Percentiles rank a stretch among this genome's conserved stretches.
Conservation (phyloP, 805 yeast genomes). For the Metschnikowia aberdeeniae region DNA sequence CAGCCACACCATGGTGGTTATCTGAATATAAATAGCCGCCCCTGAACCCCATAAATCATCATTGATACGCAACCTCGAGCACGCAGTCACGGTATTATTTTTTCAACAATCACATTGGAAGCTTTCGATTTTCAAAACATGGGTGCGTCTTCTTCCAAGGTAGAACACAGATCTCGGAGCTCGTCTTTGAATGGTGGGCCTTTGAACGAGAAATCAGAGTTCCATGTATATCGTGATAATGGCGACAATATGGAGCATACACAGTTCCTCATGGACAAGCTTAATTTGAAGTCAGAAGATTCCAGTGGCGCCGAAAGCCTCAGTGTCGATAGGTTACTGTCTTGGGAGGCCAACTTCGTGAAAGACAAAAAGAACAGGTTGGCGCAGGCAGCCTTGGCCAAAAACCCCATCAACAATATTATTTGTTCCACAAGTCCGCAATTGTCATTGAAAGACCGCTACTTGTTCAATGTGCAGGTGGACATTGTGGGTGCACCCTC, state of each 20-base stretch:
- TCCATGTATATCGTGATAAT: neutral
- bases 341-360: slow-evolving; percentile 46
- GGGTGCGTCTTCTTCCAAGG: slow-evolving; percentile 3
- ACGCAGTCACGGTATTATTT: too few relatives aligned
- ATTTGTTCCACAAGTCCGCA: slow-evolving; percentile 31
- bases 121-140: neutral
- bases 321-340: slow-evolving; percentile 24
- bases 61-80: too few relatives aligned
- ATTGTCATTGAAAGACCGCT: slow-evolving; percentile 23
- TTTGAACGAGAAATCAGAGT: neutral
- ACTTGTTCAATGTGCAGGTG: slow-evolving; percentile 35
- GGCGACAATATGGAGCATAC: neutral
- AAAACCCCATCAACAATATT: slow-evolving; percentile 41
- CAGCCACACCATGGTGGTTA: slow-evolving; percentile 4
- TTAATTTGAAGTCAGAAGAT: neutral
- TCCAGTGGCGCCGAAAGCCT: neutral
- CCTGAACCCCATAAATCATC: neutral
- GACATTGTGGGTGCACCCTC: slow-evolving; percentile 35
- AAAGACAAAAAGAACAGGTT: slow-evolving; percentile 48
- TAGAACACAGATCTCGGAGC: neutral
- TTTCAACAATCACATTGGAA: neutral
- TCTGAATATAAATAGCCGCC: slow-evolving; percentile 1
- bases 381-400: slow-evolving; percentile 52
- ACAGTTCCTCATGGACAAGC: neutral
- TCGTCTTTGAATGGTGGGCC: neutral